phyloP scores from a whole-genome alignment of 495 filamentous ascomycete species.

The Podospora appendiculata region DNA sequence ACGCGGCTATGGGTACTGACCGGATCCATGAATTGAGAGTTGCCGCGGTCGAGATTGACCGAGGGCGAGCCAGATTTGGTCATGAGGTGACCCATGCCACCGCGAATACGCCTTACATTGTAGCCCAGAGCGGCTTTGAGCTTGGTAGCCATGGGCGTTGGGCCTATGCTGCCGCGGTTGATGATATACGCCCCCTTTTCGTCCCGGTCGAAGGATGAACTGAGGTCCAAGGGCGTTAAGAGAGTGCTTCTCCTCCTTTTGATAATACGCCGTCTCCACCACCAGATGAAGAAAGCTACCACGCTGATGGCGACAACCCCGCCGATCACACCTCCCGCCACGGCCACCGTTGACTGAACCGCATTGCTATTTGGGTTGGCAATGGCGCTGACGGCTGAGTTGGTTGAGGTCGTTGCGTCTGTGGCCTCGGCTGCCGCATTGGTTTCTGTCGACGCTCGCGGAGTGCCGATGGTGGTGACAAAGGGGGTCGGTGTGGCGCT shows the following conservation, averaged over 20 bases:
- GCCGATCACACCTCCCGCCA: slow-evolving; percentile 45
- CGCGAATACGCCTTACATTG: slow-evolving; percentile 28
- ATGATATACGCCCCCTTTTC: slow-evolving; percentile 38
- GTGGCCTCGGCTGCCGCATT: slow-evolving; percentile 10
- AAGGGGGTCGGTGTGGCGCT: slow-evolving; percentile 7
- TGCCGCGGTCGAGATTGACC: slow-evolving; percentile 42
- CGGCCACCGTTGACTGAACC: slow-evolving; percentile 29
- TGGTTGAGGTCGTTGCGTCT: slow-evolving; percentile 5
- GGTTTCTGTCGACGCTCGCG: slow-evolving; percentile 8
- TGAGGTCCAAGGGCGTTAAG: slow-evolving; percentile 36
- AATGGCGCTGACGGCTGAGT: slow-evolving; percentile 10
- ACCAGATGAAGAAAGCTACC: slow-evolving; percentile 39
- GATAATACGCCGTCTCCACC: slow-evolving; percentile 33
- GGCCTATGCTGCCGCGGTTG: slow-evolving; percentile 32
- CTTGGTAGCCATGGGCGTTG: slow-evolving; percentile 31
- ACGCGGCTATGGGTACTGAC: slow-evolving; percentile 28
- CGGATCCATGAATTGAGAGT: slow-evolving; percentile 42
- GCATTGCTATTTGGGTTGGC: slow-evolving; percentile 14
- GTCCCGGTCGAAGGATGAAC: slow-evolving; percentile 6
- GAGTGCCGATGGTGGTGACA: slow-evolving; percentile 15
- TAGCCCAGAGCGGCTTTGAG: slow-evolving; percentile 27
- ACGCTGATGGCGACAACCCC: slow-evolving; percentile 36
- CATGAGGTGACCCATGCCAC: slow-evolving; percentile 27
- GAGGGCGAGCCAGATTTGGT: slow-evolving; percentile 28
- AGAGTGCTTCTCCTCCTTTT: slow-evolving; percentile 34